Base-by-base conservation (phyloP, 495 filamentous ascomycete genomes). In the Talaromyces borbonicus region DNA sequence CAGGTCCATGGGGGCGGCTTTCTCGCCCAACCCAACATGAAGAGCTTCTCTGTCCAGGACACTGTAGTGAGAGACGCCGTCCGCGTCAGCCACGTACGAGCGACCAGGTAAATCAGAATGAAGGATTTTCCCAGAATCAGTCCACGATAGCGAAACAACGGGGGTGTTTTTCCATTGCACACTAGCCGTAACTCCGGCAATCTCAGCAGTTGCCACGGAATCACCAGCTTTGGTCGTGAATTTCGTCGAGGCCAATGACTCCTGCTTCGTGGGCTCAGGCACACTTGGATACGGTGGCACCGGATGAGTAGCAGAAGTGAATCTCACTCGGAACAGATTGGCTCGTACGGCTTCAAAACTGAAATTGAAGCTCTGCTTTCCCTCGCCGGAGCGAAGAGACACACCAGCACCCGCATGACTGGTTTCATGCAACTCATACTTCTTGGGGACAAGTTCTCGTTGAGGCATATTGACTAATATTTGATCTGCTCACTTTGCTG, bases 1-100 rank as follows among this genome's bases (percentile, higher is more conserved):
- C n/a, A 85, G 68, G 52, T 85, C 72, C 78, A 85, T 83, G 0
- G 82, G 82, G 1, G 78, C 79, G 15, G 76, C 64, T 56, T 84
- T 84, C 58, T 85, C 82, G 5, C 82, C 81, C 2, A 85, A 61
- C 2, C 82, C 80, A 20, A 84, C 72, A 53, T 85, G 75, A 0
- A 85, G 63, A 24, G 68, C 75, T 26, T 72, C 59, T 20, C 65
- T 61, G 47, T 80, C 74, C 52, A 81, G 77, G 22, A 60, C 56
- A 8, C 69, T 77, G 57, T 85, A 83, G 57, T 79, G 74, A 3
- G 78, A 69, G 39, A 82, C 57, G 19, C 81, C 80, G 0, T 60
- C 52, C 11, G 67, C 68, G 49, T 83, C 79, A 8, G 75, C 60
- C 24, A 72, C 72, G 43, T 83, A 85, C 1, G 80, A 82, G 33